A percentile compares a stretch with the other conserved stretches of the same genome.
phyloP scores from a whole-genome alignment of 2,329 filamentous ascomycete genomes.

The Neonectria coccinea region DNA sequence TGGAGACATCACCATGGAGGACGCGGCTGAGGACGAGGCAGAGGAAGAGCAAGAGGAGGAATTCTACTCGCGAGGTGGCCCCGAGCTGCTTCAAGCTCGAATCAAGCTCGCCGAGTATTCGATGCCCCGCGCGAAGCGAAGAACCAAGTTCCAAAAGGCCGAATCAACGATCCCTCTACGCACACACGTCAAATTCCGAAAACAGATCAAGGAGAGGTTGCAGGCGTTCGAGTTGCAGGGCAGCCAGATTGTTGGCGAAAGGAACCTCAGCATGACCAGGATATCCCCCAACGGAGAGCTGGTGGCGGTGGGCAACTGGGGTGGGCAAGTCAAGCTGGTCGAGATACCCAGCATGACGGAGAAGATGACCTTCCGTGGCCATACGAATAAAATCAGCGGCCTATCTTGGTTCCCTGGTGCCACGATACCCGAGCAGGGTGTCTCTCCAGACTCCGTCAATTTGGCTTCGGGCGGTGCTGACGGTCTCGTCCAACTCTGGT shows the following conservation, averaged over 20 bases:
- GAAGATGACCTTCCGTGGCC: slow-evolving; percentile 80
- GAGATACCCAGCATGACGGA: slow-evolving; percentile 85
- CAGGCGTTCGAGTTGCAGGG: slow-evolving; percentile 90
- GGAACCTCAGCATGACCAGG: slow-evolving; percentile 90
- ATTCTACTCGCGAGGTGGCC: slow-evolving; percentile 89
- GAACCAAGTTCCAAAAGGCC: slow-evolving; percentile 80
- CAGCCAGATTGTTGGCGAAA: slow-evolving; percentile 90
- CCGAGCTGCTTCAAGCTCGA: slow-evolving; percentile 79
- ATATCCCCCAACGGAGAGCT: slow-evolving; percentile 88
- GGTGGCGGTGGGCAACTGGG: slow-evolving; percentile 93
- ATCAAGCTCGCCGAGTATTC: slow-evolving; percentile 86
- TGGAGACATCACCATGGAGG: slow-evolving; percentile 72
- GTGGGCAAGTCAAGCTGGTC: slow-evolving; percentile 87
- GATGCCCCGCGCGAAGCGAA: slow-evolving; percentile 81
- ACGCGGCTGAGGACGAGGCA: slow-evolving; percentile 69
- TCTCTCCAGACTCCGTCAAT: slow-evolving; percentile 81
- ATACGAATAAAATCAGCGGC: slow-evolving; percentile 90
- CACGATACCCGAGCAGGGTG: slow-evolving; percentile 75
- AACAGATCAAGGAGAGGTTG: slow-evolving; percentile 85
- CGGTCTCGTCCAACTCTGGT: slow-evolving; percentile 90
- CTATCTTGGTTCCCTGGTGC: slow-evolving; percentile 90
- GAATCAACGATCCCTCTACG: slow-evolving; percentile 87
- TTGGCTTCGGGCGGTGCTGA: slow-evolving; percentile 92
- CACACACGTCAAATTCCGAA: slow-evolving; percentile 92
- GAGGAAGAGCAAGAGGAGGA: slow-evolving; percentile 87